phyloP scores from a whole-genome alignment of 768 basidiomycete genomes.

The Harrya chromipes region DNA sequence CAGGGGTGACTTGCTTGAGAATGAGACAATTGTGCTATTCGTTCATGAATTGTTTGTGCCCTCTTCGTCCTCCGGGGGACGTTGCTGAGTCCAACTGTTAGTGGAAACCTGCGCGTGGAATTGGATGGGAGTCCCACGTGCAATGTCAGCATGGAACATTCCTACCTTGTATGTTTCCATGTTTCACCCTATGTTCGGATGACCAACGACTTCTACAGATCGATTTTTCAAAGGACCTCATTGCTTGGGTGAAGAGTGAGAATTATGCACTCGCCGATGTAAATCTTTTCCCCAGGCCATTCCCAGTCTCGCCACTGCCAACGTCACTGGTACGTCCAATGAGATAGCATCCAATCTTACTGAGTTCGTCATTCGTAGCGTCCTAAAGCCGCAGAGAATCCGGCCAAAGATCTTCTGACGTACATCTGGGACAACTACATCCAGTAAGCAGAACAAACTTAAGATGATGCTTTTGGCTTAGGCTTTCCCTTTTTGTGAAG shows the following conservation, averaged over 20 bases:
- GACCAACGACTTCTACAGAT: constrained; percentile 51
- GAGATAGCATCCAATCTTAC: background rate
- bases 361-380: constrained; percentile 28
- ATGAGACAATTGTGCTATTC: constrained; percentile 77
- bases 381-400: constrained; percentile 41
- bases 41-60: constrained; percentile 89
- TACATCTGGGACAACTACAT: constrained; percentile 98
- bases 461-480: background rate
- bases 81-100: constrained; percentile 28
- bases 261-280: constrained; percentile 80
- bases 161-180: constrained; percentile 64
- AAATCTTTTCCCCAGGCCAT: constrained; percentile 73
- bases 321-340: constrained; percentile 30
- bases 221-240: constrained; percentile 76
- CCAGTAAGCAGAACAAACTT: constrained; percentile 52
- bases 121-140: constrained; percentile 69
- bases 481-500: constrained; percentile 35
- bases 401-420: constrained; percentile 57
- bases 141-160: constrained; percentile 74
- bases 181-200: background rate
- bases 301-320: constrained; percentile 24
- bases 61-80: background rate
- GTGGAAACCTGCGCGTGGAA: constrained; percentile 86
- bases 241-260: constrained; percentile 69
- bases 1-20: constrained; percentile 76